Evolutionary conservation across 768 basidiomycete genomes (phyloP), one percentile per base, ranked within the genome.

Genomic region (Macrocybe gigantea): DNA sequence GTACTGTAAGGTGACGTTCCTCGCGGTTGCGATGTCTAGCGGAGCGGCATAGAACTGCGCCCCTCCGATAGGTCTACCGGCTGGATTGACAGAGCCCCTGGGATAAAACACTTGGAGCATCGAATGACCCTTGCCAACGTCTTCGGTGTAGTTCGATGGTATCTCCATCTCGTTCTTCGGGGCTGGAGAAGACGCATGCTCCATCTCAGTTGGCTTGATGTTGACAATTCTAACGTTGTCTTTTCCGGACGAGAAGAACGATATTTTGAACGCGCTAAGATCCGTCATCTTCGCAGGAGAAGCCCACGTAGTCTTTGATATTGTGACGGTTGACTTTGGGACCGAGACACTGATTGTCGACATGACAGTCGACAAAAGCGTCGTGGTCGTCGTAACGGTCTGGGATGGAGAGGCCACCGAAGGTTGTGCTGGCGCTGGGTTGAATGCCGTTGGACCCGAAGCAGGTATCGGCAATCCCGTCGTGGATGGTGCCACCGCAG

Each of bases 61-160:
- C 1, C 89, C 89, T 33, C 89, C 89, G 50, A 72, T 64, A 2
- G 85, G 85, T 12, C 70, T 64, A 38, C 70, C 72, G 0, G 65
- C 75, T 1, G 88, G 88, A 60, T 88, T 85, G 60, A 84, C 74
- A 1, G 87, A 88, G 41, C 73, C 65, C 14, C 71, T 73, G 3
- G 88, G 88, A 56, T 86, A 91, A 50, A 79, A 64, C 14, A 90
- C 66, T 51, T 84, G 83, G 8, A 91, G 60, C 44, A 75, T 64
- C 0, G 82, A 62, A 33, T 63, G 64, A 5, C 60, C 43, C 56
- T 69, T 62, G 43, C 58, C 56, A 60, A 60, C 62, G 7, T 48
- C 47, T 14, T 53, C 22, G 22, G 30, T 34, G 5, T 14, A 14
- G 8, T 41, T 11, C 22, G 12, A 15, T 4, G 36, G 36, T 14